phyloP scores from a whole-genome alignment of 805 yeast species.

The Saccharomyces kudriavzevii region DNA sequence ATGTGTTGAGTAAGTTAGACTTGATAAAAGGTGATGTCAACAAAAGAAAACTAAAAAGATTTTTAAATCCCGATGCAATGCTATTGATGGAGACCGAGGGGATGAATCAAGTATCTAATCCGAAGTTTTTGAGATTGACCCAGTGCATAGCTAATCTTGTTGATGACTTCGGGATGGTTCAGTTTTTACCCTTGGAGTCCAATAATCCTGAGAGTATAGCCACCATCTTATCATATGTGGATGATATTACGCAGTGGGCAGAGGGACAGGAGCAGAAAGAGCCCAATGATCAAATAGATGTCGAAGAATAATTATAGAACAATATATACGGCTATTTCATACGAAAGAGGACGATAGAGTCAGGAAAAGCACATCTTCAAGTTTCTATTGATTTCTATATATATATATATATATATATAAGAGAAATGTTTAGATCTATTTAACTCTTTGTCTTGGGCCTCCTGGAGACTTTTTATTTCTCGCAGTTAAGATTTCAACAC shows the following conservation, averaged over 20 bases:
- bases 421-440: slow-evolving; percentile 11
- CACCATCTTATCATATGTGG: slow-evolving; percentile 82
- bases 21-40: slow-evolving; percentile 72
- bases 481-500: slow-evolving; percentile 83
- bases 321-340: neutral
- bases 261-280: slow-evolving; percentile 96
- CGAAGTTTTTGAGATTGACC: slow-evolving; percentile 64
- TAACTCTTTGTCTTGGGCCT: slow-evolving; percentile 60
- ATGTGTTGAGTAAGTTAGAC: slow-evolving; percentile 80
- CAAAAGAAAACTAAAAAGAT: slow-evolving; percentile 70
- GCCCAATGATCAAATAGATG: slow-evolving; percentile 67
- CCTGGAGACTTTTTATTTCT: slow-evolving; percentile 81
- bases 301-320: slow-evolving; percentile 44
- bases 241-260: slow-evolving; percentile 96
- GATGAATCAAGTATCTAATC: slow-evolving; percentile 38
- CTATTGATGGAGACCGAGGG: slow-evolving; percentile 47
- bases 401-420: neutral
- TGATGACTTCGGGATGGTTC: slow-evolving; percentile 98
- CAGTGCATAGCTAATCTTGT: slow-evolving; percentile 79
- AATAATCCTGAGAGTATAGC: slow-evolving; percentile 68
- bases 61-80: slow-evolving; percentile 85
- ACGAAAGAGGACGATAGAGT: neutral
- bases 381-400: neutral
- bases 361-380: neutral
- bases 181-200: slow-evolving; percentile 82